Evolutionary conservation across 225 moss, liverwort and hornwort species (phyloP).

Genomic region (Antitrichia curtipendula): DNA sequence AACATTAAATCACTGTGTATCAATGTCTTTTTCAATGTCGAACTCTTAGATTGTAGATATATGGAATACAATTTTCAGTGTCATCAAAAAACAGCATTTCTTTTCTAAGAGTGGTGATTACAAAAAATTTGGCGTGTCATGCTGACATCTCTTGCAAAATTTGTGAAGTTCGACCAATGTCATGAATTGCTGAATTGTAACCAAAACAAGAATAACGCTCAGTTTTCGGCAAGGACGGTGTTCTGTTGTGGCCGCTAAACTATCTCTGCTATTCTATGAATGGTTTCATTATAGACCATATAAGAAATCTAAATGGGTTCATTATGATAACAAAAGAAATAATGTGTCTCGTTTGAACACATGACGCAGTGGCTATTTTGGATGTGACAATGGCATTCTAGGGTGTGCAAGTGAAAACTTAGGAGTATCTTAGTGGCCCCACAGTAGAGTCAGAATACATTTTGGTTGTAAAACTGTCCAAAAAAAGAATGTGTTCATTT

Average conservation of each 20-base stretch:
- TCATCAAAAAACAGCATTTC: accelerated
- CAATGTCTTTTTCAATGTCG: no score
- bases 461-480: neutral
- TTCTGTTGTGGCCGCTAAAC: no score
- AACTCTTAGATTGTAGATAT: neutral
- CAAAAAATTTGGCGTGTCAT: accelerated
- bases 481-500: neutral
- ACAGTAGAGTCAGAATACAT: neutral
- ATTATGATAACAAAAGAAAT: neutral
- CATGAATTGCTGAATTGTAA: neutral
- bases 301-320: neutral
- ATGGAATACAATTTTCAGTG: accelerated
- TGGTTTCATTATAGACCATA: neutral
- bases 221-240: neutral
- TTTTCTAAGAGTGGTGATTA: accelerated
- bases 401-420: neutral
- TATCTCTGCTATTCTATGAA: neutral
- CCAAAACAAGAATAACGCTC: neutral
- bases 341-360: neutral
- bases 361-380: neutral
- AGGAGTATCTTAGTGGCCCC: neutral
- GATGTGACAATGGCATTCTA: neutral
- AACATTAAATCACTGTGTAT: no score
- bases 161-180: neutral
- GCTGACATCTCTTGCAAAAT: no score